Conservation (phyloP, 192 early-diverging fungal species). For the Backusella morwellensis region DNA sequence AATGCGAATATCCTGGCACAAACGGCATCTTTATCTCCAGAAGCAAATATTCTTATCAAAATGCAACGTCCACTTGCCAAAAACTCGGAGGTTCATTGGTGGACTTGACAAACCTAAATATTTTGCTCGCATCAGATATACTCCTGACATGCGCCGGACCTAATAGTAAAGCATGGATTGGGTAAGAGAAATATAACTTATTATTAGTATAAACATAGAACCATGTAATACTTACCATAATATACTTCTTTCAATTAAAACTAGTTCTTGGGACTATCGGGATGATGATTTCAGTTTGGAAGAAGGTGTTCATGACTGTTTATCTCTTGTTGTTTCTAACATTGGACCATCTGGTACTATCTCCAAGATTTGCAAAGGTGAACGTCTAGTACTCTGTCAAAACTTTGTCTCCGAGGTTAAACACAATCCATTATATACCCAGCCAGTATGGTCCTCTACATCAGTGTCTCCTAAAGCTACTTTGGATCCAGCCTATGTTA, state of each 20-base stretch:
- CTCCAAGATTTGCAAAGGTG: not conserved
- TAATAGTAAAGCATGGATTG: constrained; percentile 6
- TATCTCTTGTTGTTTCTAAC: not conserved
- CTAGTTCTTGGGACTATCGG: constrained; percentile 3
- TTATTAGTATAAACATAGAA: not conserved
- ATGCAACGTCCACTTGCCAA: not conserved
- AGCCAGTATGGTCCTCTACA: not conserved
- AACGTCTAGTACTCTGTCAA: not conserved
- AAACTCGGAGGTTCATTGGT: not conserved
- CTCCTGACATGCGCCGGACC: not conserved
- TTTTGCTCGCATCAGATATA: constrained; percentile 7
- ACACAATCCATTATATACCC: not conserved
- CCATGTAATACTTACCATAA: not conserved
- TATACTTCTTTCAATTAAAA: not conserved
- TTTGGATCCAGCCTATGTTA: not conserved
- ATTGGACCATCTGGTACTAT: not conserved
- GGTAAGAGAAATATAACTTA: not conserved
- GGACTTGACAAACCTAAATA: not conserved
- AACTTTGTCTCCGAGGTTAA: not conserved
- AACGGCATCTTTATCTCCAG: not conserved
- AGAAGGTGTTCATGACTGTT: not conserved
- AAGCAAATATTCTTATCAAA: not conserved
- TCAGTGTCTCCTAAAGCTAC: not conserved
- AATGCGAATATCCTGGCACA: constrained; percentile 6
- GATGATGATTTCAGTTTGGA: not conserved